Conservation (phyloP, 2,329 filamentous ascomycete genomes). For the Nectriaceae sp. region DNA sequence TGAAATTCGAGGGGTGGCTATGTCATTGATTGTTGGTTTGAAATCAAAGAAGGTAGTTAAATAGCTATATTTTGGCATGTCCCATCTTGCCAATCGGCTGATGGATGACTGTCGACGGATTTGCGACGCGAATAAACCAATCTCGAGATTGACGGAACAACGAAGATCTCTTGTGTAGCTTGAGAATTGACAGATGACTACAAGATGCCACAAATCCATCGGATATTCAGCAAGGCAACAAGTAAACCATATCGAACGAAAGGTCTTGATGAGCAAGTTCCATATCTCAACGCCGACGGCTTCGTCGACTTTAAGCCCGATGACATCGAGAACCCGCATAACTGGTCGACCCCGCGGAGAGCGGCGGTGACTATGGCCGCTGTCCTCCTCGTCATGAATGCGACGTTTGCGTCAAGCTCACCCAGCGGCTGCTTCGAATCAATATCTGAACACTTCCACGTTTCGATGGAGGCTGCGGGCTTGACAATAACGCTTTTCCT, state of each 20-base stretch:
- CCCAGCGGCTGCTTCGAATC: constrained; percentile 36
- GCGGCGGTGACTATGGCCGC: constrained; percentile 43
- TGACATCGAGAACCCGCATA: constrained; percentile 53
- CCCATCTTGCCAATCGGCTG: no score
- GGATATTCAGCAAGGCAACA: constrained; percentile 50
- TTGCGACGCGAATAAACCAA: no score
- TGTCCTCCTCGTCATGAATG: constrained; percentile 54
- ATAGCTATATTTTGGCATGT: no score
- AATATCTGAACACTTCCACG: constrained; percentile 38
- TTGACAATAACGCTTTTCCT: constrained; percentile 57
- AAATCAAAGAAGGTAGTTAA: no score
- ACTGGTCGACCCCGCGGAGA: constrained; percentile 46
- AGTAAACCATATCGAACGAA: constrained; percentile 53
- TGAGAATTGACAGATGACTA: no score
- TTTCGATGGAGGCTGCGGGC: constrained; percentile 48
- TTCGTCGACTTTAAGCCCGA: constrained; percentile 51
- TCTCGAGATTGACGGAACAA: no score
- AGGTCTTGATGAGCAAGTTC: constrained; percentile 29
- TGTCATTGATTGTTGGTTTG: no score
- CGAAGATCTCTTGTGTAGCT: no score
- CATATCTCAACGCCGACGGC: constrained; percentile 51
- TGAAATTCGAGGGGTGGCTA: no score
- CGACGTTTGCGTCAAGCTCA: constrained; percentile 49
- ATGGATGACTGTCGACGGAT: no score
- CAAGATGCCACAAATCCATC: constrained; percentile 41